These are phyloP conservation scores for Radiomyces spectabilis DNA, from an alignment of 192 early-diverging fungal genomes.

Conservation along the genomic window DNA sequence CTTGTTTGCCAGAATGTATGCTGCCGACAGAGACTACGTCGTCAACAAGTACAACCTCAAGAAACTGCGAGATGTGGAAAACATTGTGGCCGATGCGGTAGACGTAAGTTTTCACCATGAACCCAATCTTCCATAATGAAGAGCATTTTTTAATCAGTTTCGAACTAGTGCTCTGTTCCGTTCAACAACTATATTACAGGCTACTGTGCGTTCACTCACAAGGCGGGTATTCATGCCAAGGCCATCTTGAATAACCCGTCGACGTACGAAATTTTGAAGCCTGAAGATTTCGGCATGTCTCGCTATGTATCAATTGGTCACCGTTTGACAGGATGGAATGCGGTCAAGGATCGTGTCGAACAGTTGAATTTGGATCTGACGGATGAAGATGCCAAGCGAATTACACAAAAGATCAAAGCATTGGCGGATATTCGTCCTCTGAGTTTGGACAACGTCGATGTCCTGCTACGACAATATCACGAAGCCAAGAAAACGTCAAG, in stretches of 20 bases:
- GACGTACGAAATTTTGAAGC: slow-evolving; percentile 97
- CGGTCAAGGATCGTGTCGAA: slow-evolving; percentile 97
- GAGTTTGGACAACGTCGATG: slow-evolving; percentile 91
- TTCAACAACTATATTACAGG: slow-evolving; percentile 99
- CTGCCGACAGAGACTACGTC: slow-evolving; percentile 85
- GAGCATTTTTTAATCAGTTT: too few relatives aligned
- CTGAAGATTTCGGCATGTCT: slow-evolving; percentile 98
- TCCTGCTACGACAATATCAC: slow-evolving; percentile 68
- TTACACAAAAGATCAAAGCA: slow-evolving; percentile 92
- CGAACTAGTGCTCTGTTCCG: too few relatives aligned
- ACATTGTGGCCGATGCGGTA: slow-evolving; percentile 92
- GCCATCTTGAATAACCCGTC: slow-evolving; percentile 98
- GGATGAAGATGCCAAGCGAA: slow-evolving; percentile 85
- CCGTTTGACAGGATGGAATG: slow-evolving; percentile 97
- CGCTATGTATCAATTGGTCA: slow-evolving; percentile 96
- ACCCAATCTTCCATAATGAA: too few relatives aligned
- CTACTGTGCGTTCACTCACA: slow-evolving; percentile 98
- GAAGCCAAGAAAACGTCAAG: slow-evolving; percentile 54
- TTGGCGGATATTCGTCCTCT: slow-evolving; percentile 91
- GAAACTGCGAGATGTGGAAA: slow-evolving; percentile 92
- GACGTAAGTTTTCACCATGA: too few relatives aligned
- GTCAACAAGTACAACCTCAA: slow-evolving; percentile 91
- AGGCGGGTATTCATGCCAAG: slow-evolving; percentile 99
- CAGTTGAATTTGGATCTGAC: slow-evolving; percentile 78
- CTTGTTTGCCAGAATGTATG: slow-evolving; percentile 92